phyloP scores from a whole-genome alignment of 768 basidiomycete species.

The Tricholoma saponaceum region DNA sequence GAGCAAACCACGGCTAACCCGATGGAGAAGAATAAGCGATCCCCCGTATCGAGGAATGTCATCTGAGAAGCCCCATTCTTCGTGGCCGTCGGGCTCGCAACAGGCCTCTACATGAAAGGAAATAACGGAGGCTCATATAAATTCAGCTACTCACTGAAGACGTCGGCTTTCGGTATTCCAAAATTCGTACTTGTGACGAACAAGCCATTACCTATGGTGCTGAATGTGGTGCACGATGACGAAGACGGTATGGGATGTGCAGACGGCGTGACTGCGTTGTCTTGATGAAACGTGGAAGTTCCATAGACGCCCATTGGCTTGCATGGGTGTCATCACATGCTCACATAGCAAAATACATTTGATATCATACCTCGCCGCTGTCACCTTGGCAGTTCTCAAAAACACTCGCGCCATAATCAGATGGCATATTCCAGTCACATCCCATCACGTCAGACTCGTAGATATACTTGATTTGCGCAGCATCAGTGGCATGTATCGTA shows the following conservation, averaged over 20 bases:
- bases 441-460: constrained; percentile 17
- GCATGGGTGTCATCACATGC: constrained; percentile 28
- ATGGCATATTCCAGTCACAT: constrained; percentile 59
- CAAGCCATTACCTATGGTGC: constrained; percentile 49
- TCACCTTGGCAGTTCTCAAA: constrained; percentile 47
- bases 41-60: neutral
- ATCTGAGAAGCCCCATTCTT: constrained; percentile 8
- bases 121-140: neutral
- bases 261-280: constrained; percentile 48
- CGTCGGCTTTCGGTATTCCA: constrained; percentile 15
- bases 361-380: neutral
- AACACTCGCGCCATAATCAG: constrained; percentile 27
- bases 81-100: constrained; percentile 15
- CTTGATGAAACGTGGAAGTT: constrained; percentile 64
- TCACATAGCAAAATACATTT: constrained; percentile 25
- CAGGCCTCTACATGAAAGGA: neutral
- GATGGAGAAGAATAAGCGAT: neutral
- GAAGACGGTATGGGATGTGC: constrained; percentile 56
- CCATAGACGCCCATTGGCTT: constrained; percentile 70
- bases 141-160: constrained; percentile 9
- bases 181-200: constrained; percentile 26
- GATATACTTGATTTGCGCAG: neutral
- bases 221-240: constrained; percentile 51
- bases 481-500: neutral
- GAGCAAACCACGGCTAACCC: neutral